Evolutionary conservation across 768 basidiomycete species (phyloP).

Genomic region (Russula virescens): DNA sequence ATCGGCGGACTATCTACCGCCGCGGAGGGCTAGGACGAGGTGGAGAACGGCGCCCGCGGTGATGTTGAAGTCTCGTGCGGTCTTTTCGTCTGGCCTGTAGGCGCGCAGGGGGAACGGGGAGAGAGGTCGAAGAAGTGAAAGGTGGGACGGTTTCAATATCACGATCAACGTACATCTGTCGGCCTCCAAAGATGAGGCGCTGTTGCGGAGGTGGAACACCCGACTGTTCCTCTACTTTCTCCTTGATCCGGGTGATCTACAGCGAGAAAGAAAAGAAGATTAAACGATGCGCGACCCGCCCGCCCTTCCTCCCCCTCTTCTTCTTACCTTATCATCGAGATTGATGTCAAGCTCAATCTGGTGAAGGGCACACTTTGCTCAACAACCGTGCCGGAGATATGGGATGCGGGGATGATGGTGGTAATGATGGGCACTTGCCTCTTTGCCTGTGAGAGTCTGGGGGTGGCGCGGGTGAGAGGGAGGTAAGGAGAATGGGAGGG

Average conservation of each 20-base stretch:
- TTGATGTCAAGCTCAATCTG: slow-evolving; percentile 96
- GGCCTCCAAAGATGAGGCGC: slow-evolving; percentile 85
- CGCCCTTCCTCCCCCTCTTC: neutral
- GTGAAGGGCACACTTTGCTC: neutral
- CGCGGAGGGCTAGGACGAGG: slow-evolving; percentile 91
- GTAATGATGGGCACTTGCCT: slow-evolving; percentile 46
- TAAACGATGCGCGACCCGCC: slow-evolving; percentile 21
- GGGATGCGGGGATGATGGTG: neutral
- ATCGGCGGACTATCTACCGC: slow-evolving; percentile 50
- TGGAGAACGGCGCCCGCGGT: slow-evolving; percentile 83
- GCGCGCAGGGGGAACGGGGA: neutral
- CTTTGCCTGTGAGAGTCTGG: slow-evolving; percentile 95
- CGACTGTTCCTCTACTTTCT: slow-evolving; percentile 97
- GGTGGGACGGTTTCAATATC: neutral
- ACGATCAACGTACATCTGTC: slow-evolving; percentile 76
- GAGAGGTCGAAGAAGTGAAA: neutral
- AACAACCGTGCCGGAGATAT: neutral
- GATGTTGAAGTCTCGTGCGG: slow-evolving; percentile 78
- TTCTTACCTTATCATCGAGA: slow-evolving; percentile 67
- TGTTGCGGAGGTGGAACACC: slow-evolving; percentile 97
- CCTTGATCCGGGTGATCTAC: slow-evolving; percentile 91
- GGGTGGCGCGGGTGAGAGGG: slow-evolving; percentile 7
- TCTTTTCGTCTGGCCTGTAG: slow-evolving; percentile 87
- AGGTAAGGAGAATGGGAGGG: neutral
- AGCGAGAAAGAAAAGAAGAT: neutral